Conservation (phyloP, 345 rosid species). For the Arabidopsis arenosa region DNA sequence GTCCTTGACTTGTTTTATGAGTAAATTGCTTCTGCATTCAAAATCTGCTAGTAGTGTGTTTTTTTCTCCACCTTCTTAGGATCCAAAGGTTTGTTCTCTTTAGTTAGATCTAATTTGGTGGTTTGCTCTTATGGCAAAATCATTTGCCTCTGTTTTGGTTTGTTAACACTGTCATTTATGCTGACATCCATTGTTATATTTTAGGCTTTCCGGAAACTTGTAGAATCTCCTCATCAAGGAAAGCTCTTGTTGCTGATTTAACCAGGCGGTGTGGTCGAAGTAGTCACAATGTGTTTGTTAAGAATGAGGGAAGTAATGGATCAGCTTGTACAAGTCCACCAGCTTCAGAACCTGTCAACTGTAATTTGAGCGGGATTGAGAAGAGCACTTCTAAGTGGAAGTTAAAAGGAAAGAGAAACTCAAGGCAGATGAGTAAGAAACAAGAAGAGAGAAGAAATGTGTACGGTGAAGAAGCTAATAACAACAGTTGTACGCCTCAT, state of each 20-base stretch:
- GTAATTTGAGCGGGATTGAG: slow-evolving; percentile 63
- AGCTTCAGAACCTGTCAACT: slow-evolving; percentile 41
- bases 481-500: slow-evolving; percentile 36
- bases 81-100: slow-evolving; percentile 13
- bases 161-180: slow-evolving; percentile 8
- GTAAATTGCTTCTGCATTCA: slow-evolving; percentile 8
- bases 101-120: not conserved
- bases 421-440: slow-evolving; percentile 73
- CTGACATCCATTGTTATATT: slow-evolving; percentile 15
- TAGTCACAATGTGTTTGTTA: slow-evolving; percentile 49
- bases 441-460: slow-evolving; percentile 56
- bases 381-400: slow-evolving; percentile 87
- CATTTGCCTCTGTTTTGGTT: slow-evolving; percentile 9
- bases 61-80: slow-evolving; percentile 22
- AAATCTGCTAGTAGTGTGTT: slow-evolving; percentile 13
- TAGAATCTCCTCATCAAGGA: slow-evolving; percentile 34
- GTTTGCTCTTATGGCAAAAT: not conserved
- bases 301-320: slow-evolving; percentile 56
- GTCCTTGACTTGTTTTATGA: not conserved
- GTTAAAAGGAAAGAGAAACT: slow-evolving; percentile 92
- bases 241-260: slow-evolving; percentile 50
- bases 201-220: slow-evolving; percentile 31
- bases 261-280: slow-evolving; percentile 57
- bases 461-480: slow-evolving; percentile 53
- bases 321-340: slow-evolving; percentile 55